Conservation (phyloP, 768 basidiomycete species). For the Lepiota venenata region DNA sequence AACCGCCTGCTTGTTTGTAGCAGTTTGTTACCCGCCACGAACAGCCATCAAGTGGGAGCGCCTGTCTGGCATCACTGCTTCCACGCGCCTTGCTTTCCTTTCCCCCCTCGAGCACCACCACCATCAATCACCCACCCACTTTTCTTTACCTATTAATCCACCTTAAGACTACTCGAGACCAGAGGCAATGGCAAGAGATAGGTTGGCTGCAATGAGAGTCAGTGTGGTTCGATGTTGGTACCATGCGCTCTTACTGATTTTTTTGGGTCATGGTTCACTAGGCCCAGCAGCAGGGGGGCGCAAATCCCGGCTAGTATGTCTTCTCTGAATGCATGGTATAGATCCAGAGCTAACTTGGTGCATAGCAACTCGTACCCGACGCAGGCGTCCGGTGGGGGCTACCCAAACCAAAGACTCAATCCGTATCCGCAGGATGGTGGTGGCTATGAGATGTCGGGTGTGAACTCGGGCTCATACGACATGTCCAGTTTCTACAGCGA, state of each 20-base stretch:
- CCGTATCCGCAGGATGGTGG: conserved; percentile 68
- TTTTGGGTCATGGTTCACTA: conserved; percentile 23
- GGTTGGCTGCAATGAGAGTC: conserved; percentile 86
- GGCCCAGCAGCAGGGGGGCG: conserved; percentile 68
- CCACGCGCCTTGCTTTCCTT: background rate
- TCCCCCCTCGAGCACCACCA: conserved; percentile 1
- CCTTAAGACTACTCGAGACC: conserved; percentile 3
- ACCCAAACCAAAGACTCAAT: conserved; percentile 49
- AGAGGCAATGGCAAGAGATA: conserved; percentile 74
- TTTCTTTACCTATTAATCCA: background rate
- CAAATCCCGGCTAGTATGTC: conserved; percentile 44
- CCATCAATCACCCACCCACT: background rate
- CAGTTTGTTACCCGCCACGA: conserved; percentile 13
- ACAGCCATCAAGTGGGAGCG: conserved; percentile 9
- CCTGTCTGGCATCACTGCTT: background rate
- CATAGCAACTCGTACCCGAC: conserved; percentile 61
- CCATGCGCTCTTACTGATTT: conserved; percentile 12
- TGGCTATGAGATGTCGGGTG: conserved; percentile 71
- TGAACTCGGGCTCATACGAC: conserved; percentile 58
- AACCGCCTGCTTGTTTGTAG: conserved; percentile 8
- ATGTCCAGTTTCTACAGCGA: conserved; percentile 77
- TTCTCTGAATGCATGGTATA: background rate
- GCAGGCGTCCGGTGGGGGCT: conserved; percentile 54
- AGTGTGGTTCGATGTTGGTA: conserved; percentile 20
- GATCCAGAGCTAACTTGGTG: background rate